Base-by-base conservation (phyloP, 106 monocot genomes). In the Apostasia shenzhenica region DNA sequence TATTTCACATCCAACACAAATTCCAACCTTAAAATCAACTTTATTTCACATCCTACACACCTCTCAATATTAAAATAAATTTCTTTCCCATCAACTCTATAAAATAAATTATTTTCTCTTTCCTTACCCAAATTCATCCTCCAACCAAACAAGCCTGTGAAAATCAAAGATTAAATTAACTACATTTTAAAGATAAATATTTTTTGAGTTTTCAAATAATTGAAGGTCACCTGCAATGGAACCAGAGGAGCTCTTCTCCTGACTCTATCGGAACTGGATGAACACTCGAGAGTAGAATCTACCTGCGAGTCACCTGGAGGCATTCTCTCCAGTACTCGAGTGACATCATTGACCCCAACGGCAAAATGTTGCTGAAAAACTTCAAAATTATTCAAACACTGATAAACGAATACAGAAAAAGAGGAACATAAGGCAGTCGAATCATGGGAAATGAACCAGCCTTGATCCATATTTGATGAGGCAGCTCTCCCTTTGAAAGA, bases 271-370 rank as follows among this genome's bases (percentile, higher is more conserved):
- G 9, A 45, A 62, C 62, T 62, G 45, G 13, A 45, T 12, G 44
- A 62, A 62, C 11, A 43, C 59, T 80, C 57, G n/a, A 14, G 12
- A 41, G 10, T 63, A 61, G 53, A 41, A 63, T 66, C 51, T 43
- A 6, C 26, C 41, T 13, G 55, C 43, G 69, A 13, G 42, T 56
- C 67, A 42, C 41, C 26, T 59, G 8, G 61, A 51, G 83, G 81
- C 94, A 95, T 95, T 72, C 94, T 83, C 81, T 95, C 94, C 8
- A 95, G 84, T 64, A 84, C 83, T 9, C 94, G 79, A 6, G 94
- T 91, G 6, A 91, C 91, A 48, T 95, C 94, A 72, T 91, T 95
- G 52, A 91, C 85, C 10, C 94, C 94, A 47, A 95, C 68, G 26
- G 88, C 83, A 72, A 95, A 95, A 63, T 91, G 94, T 80, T 81